Percentiles rank a stretch among this genome's conserved stretches.
Conservation (phyloP, 768 basidiomycete species). For the Nidula microcarpa region DNA sequence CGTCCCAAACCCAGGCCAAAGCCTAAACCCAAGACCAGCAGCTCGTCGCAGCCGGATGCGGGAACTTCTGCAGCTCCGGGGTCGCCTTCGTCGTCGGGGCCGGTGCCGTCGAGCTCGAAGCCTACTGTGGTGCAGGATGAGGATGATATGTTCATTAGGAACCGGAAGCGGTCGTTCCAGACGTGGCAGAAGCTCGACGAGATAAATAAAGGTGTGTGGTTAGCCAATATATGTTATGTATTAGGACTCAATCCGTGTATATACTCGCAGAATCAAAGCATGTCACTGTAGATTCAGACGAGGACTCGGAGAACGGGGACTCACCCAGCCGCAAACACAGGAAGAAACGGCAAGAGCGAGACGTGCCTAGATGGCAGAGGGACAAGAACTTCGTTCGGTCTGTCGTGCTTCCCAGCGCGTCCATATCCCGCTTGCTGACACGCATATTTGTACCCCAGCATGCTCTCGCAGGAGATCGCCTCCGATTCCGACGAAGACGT, state of each 20-base stretch:
- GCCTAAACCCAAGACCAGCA: slow-evolving; percentile 27
- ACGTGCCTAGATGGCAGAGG: slow-evolving; percentile 40
- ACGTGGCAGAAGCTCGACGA: slow-evolving; percentile 61
- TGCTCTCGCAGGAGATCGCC: slow-evolving; percentile 34
- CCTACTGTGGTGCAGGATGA: slow-evolving; percentile 43
- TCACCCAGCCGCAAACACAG: slow-evolving; percentile 24
- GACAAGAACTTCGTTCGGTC: slow-evolving; percentile 38
- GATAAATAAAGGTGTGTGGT: slow-evolving; percentile 48
- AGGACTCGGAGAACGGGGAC: slow-evolving; percentile 21
- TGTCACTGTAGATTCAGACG: slow-evolving; percentile 10
- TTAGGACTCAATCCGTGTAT: neutral
- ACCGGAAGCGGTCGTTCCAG: slow-evolving; percentile 49
- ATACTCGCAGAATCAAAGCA: slow-evolving; percentile 10
- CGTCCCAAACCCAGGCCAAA: slow-evolving; percentile 59
- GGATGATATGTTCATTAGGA: slow-evolving; percentile 70
- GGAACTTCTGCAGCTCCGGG: slow-evolving; percentile 7
- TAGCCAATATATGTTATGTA: neutral
- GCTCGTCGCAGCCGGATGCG: slow-evolving; percentile 5
- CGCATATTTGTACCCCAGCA: slow-evolving; percentile 14
- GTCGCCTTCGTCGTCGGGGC: slow-evolving; percentile 14
- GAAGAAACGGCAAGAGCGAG: slow-evolving; percentile 29
- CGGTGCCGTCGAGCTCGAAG: slow-evolving; percentile 8
- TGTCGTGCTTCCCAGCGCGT: slow-evolving; percentile 6
- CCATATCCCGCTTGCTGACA: neutral
- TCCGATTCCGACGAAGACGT: slow-evolving; percentile 47